These are phyloP conservation scores for Lipomyces yamanashiensis DNA, from an alignment of 805 yeast genomes.

Conservation along the genomic window DNA sequence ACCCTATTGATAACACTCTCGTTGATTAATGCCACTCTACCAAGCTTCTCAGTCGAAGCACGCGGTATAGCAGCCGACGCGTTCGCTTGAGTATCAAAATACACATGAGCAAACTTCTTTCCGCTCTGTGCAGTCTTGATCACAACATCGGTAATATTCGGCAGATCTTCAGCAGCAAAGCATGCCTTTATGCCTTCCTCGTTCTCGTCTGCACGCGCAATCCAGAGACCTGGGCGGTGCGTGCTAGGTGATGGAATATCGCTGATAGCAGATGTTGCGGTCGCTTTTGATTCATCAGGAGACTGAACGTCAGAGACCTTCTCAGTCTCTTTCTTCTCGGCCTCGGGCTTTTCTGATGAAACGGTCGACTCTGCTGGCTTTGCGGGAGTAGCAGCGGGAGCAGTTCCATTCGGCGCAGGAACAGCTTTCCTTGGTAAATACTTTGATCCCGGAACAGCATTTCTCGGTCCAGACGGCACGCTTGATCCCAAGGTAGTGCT, in stretches of 20 bases:
- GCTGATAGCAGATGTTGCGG: constrained; percentile 3
- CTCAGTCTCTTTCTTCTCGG: background rate
- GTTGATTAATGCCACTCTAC: constrained; percentile 26
- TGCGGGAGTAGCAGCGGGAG: background rate
- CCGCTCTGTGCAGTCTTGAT: constrained; percentile 42
- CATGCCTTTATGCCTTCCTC: constrained; percentile 43
- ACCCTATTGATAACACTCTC: constrained; percentile 5
- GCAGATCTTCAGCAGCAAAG: constrained; percentile 45
- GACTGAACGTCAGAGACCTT: background rate
- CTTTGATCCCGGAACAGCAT: background rate
- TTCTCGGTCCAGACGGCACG: background rate
- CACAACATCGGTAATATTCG: constrained; percentile 42
- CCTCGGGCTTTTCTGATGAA: background rate
- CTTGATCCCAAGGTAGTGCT: background rate
- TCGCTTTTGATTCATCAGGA: constrained; percentile 6
- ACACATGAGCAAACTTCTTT: constrained; percentile 46
- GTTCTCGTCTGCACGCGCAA: constrained; percentile 46
- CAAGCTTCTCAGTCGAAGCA: constrained; percentile 25
- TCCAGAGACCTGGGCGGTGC: constrained; percentile 48
- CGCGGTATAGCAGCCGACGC: constrained; percentile 28
- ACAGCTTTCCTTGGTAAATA: background rate
- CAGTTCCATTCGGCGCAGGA: background rate
- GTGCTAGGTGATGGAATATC: constrained; percentile 3
- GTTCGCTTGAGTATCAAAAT: constrained; percentile 45
- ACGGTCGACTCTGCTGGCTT: background rate